phyloP scores from a whole-genome alignment of 768 basidiomycete species.

The Mycena leptocephala region DNA sequence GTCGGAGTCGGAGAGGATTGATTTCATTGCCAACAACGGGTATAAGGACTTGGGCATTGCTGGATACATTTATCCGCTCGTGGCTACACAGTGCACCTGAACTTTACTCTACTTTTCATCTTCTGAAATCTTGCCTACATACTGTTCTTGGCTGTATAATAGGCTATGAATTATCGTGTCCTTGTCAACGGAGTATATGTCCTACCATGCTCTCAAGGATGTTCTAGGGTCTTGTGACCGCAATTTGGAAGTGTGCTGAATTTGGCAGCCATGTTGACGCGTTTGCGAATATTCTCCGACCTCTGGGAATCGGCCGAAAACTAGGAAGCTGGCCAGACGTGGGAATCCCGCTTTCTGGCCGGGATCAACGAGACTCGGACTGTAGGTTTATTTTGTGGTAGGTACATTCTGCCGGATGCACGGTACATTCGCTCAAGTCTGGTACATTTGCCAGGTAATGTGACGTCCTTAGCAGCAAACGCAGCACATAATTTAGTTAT shows the following conservation, averaged over 20 bases:
- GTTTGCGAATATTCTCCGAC: background rate
- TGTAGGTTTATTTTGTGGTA: too few species aligned
- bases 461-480: too few species aligned
- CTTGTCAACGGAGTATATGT: background rate
- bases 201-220: background rate
- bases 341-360: too few species aligned
- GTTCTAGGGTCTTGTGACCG: background rate
- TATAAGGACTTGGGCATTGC: conserved; percentile 24
- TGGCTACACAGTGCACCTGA: background rate
- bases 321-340: too few species aligned
- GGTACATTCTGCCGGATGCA: too few species aligned
- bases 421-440: too few species aligned
- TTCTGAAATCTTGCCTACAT: conserved; percentile 8
- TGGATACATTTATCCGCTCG: conserved; percentile 18
- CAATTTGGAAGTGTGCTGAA: background rate
- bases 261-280: background rate
- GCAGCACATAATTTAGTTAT: too few species aligned
- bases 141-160: conserved; percentile 1
- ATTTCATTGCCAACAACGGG: conserved; percentile 8
- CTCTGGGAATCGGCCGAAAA: too few species aligned
- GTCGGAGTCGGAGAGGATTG: conserved; percentile 19
- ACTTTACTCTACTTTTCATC: background rate
- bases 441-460: too few species aligned
- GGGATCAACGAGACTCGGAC: too few species aligned
- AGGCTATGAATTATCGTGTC: background rate